A percentile compares a stretch with the other conserved stretches of the same genome.
These are phyloP conservation scores for Basidiobolus heterosporus DNA, from an alignment of 371 early-diverging fungal species.

Conservation along the genomic window DNA sequence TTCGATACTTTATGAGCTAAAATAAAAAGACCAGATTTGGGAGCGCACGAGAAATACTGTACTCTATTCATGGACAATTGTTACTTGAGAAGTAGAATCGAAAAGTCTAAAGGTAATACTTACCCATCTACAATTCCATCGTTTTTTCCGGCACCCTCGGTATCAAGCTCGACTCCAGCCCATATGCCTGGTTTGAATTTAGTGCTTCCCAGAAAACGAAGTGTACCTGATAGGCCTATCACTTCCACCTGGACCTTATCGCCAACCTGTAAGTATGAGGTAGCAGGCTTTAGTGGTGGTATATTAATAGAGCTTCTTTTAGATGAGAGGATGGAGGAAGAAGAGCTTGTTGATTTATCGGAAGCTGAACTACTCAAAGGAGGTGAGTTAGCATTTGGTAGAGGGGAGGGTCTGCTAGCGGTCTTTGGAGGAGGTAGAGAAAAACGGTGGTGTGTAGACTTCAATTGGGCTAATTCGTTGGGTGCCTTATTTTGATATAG, in stretches of 20 bases:
- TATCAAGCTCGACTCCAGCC: slow-evolving; percentile 66
- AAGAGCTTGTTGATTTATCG: too few species aligned
- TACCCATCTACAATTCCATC: slow-evolving; percentile 56
- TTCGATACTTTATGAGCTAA: slow-evolving; percentile 34
- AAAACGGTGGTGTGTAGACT: too few species aligned
- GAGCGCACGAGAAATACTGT: slow-evolving; percentile 47
- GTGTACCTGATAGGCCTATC: slow-evolving; percentile 44
- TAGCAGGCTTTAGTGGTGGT: neutral
- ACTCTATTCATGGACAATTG: slow-evolving; percentile 15
- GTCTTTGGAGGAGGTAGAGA: too few species aligned
- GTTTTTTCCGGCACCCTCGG: slow-evolving; percentile 56
- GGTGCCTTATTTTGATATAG: too few species aligned
- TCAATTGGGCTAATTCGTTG: too few species aligned
- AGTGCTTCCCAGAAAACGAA: slow-evolving; percentile 53
- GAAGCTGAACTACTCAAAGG: too few species aligned
- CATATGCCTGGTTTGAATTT: slow-evolving; percentile 53
- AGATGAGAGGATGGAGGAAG: too few species aligned
- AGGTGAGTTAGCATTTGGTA: too few species aligned
- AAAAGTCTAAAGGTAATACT: slow-evolving; percentile 6
- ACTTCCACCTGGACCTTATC: slow-evolving; percentile 53
- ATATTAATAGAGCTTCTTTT: too few species aligned
- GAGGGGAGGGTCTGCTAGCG: too few species aligned
- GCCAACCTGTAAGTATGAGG: slow-evolving; percentile 15
- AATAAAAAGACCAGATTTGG: slow-evolving; percentile 51
- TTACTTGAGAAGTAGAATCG: slow-evolving; percentile 1